Percentiles rank a stretch among this genome's conserved stretches.
Conservation (phyloP, 257 asterid species). For the Nicotiana otophora region DNA sequence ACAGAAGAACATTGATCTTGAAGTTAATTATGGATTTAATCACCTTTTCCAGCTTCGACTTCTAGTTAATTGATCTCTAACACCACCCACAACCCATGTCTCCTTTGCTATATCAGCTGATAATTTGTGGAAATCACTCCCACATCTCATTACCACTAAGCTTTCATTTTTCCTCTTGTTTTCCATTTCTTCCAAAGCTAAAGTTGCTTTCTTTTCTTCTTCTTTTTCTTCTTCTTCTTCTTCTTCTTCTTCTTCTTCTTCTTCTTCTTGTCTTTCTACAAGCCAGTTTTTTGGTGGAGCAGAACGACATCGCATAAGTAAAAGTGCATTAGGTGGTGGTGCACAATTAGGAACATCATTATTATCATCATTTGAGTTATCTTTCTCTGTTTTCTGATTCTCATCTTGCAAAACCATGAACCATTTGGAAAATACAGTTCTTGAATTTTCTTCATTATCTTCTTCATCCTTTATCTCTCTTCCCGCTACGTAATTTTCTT, state of each 20-base stretch:
- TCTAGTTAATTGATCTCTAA: constrained; percentile 49
- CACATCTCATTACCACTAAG: constrained; percentile 45
- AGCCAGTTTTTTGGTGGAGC: constrained; percentile 84
- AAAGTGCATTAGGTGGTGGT: constrained; percentile 64
- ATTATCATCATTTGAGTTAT: not conserved
- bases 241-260: not conserved
- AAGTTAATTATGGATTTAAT: constrained; percentile 6
- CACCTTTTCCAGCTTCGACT: constrained; percentile 74
- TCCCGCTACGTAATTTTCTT: not conserved
- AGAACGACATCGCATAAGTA: constrained; percentile 85
- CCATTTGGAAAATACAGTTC: constrained; percentile 73
- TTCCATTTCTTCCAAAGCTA: constrained; percentile 13
- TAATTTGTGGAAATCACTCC: constrained; percentile 39
- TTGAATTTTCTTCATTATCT: constrained; percentile 30
- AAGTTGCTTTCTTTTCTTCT: not conserved
- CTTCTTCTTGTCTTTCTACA: constrained; percentile 37
- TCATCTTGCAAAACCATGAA: constrained; percentile 66
- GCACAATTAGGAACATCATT: constrained; percentile 14
- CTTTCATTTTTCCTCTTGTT: constrained; percentile 25
- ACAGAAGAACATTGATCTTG: not conserved
- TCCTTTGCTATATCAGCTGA: constrained; percentile 59
- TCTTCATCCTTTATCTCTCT: constrained; percentile 6
- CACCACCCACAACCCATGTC: constrained; percentile 71
- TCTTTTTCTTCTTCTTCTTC: not conserved
- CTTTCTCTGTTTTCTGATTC: constrained; percentile 20